phyloP scores from a whole-genome alignment of 805 yeast genomes.

The Tetrapisispora phaffii region DNA sequence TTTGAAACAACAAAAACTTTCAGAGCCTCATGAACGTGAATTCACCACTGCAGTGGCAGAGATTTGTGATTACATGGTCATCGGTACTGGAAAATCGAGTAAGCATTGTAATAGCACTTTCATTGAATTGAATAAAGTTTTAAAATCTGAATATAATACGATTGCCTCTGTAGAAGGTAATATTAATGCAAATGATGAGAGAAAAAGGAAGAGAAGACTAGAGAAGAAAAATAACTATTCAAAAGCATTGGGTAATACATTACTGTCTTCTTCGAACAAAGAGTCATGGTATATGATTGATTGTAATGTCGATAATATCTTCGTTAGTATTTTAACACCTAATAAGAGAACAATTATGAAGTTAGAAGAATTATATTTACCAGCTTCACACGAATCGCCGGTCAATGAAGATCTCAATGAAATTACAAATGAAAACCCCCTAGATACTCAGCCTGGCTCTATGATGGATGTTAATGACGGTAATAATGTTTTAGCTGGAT shows the following conservation, averaged over 20 bases:
- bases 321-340: constrained; percentile 62
- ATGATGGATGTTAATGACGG: constrained; percentile 5
- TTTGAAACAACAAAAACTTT: constrained; percentile 34
- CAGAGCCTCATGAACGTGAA: constrained; percentile 7
- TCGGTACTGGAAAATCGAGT: constrained; percentile 68
- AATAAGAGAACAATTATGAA: constrained; percentile 59
- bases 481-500: constrained; percentile 22
- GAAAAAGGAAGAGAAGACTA: constrained; percentile 42
- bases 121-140: constrained; percentile 41
- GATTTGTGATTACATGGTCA: constrained; percentile 43
- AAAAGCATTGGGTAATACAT: constrained; percentile 41
- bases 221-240: constrained; percentile 45
- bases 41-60: constrained; percentile 30
- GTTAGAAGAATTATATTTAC: constrained; percentile 60
- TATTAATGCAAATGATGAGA: constrained; percentile 45
- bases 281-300: constrained; percentile 84
- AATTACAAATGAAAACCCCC: background rate
- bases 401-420: background rate
- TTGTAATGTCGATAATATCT: constrained; percentile 50
- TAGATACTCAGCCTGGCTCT: background rate
- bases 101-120: constrained; percentile 70
- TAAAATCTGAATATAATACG: constrained; percentile 43
- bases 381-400: constrained; percentile 29
- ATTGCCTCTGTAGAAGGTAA: constrained; percentile 63
- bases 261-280: constrained; percentile 34